phyloP scores from a whole-genome alignment of 1,284 basidiomycete genomes.

The Naganishia liquefaciens region DNA sequence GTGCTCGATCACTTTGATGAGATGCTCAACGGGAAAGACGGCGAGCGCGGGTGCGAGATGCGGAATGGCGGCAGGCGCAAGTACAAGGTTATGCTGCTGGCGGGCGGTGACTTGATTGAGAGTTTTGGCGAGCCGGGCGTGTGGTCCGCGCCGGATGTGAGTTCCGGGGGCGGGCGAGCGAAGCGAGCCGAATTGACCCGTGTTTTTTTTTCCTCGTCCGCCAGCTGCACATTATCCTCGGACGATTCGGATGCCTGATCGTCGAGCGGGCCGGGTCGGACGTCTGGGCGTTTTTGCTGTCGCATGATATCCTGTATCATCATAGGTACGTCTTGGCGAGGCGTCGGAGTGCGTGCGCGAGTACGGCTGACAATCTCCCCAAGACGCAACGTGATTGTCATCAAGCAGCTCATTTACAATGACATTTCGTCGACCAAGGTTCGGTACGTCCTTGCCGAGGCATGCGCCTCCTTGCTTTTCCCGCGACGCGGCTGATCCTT shows the following conservation, averaged over 20 bases:
- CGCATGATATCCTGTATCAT: slow-evolving; percentile 60
- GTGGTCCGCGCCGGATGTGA: slow-evolving; percentile 89
- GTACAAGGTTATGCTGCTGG: slow-evolving; percentile 82
- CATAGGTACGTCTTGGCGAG: slow-evolving; percentile 47
- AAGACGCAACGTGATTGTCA: slow-evolving; percentile 82
- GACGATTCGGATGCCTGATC: slow-evolving; percentile 90
- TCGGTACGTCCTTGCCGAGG: slow-evolving; percentile 42
- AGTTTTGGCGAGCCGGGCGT: slow-evolving; percentile 96
- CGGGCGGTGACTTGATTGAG: slow-evolving; percentile 94
- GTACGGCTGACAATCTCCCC: slow-evolving; percentile 1
- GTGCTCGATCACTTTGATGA: slow-evolving; percentile 95
- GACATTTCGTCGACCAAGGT: slow-evolving; percentile 97
- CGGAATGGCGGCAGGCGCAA: slow-evolving; percentile 50
- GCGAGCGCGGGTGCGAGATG: slow-evolving; percentile 58
- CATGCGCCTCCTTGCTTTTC: neutral
- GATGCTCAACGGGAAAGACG: slow-evolving; percentile 74
- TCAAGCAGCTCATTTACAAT: slow-evolving; percentile 96
- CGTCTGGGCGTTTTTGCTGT: slow-evolving; percentile 65
- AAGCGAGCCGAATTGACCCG: neutral
- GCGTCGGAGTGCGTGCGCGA: neutral
- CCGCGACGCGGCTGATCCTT: neutral
- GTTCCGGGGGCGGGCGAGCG: slow-evolving; percentile 41
- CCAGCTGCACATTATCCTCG: slow-evolving; percentile 92
- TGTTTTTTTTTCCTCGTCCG: no score
- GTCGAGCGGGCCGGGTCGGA: slow-evolving; percentile 93